Percentiles rank a stretch among this genome's conserved stretches.
Conservation (phyloP, 331 rosid species). For the Quercus tomentella region DNA sequence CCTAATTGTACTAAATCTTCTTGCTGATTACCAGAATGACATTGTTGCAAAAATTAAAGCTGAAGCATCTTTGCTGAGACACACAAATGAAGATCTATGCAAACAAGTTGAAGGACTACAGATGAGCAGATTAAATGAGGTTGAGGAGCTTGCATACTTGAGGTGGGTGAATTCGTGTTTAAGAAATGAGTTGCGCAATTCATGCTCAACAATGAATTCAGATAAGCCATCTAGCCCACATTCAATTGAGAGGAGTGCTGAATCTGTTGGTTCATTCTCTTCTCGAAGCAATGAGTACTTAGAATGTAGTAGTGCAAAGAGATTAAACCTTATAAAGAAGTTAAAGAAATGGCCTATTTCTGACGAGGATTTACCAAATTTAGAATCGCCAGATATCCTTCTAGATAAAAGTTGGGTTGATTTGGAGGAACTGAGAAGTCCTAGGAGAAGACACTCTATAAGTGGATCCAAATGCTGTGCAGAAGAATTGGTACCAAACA, state of each 20-base stretch:
- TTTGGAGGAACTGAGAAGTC: constrained; percentile 54
- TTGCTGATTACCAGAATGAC: constrained; percentile 55
- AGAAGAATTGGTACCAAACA: constrained; percentile 56
- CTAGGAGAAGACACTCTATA: constrained; percentile 85
- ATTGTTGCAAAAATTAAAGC: constrained; percentile 78
- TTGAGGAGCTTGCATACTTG: constrained; percentile 98
- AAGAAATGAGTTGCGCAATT: constrained; percentile 71
- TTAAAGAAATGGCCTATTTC: constrained; percentile 79
- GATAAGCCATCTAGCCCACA: constrained; percentile 59
- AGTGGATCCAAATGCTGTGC: constrained; percentile 74
- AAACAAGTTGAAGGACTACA: constrained; percentile 98
- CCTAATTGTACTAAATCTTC: not conserved
- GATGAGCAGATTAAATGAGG: constrained; percentile 89
- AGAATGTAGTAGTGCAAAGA: constrained; percentile 43
- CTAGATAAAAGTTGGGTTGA: constrained; percentile 61
- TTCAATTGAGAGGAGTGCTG: constrained; percentile 41
- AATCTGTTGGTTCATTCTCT: constrained; percentile 48
- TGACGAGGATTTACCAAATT: constrained; percentile 51
- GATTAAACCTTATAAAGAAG: constrained; percentile 59
- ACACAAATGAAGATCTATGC: constrained; percentile 83
- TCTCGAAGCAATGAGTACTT: constrained; percentile 42
- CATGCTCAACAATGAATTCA: constrained; percentile 50
- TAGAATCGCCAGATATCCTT: constrained; percentile 51
- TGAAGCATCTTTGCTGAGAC: constrained; percentile 77
- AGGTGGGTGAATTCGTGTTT: constrained; percentile 98